Base-by-base conservation (phyloP, 352 stramenopile species). In the Pythium dissotocum region DNA sequence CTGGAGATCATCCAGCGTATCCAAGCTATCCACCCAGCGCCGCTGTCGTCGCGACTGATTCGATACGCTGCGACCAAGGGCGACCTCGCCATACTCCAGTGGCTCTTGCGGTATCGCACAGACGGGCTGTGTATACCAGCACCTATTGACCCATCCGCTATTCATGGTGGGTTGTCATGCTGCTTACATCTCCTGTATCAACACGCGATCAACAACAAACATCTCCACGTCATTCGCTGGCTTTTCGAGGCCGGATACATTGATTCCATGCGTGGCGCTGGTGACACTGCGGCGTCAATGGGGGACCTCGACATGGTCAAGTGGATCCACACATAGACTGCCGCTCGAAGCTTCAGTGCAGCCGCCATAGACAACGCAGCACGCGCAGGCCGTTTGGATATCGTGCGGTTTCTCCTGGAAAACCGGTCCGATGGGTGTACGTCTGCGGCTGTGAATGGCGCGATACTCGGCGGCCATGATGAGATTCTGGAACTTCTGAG, bases 221-320 rank as follows among this genome's bases (percentile, higher is more conserved):
- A 75, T 54, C 30, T 75, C 30, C 49, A 70, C 33, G 14, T 70
- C 9, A 48, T 64, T 14, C 54, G 48, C 8, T 75, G 68, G 68
- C 62, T 75, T 3, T 70, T 64, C 36, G 68, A 70, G 32, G 14
- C 36, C 8, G 62, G 68, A 18, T 67, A 67, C 58, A 64, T 70
- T 35, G 38, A 65, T 28, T 55, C 54, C 3, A 40, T 73, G 4
- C 40, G 52, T 26, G 61, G 56, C 0, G 61, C 51, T 3, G 67
- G 67, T 1, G 67, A 73, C 52, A 35, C 32, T 0, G 67, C 67
- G 12, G 67, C 61, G 0, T 6, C 57, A 2, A 21, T 30, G 1
- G 68, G 62, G 0, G 53, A 75, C 54, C 46, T 70, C 1, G 68
- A 63, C 0, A 70, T 67, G 16, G 57, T 75, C 1, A 24, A 62